A percentile compares a stretch with the other conserved stretches of the same genome.
Evolutionary conservation across 2,329 filamentous ascomycete species (phyloP).

Genomic region (Macrophomina tecta): DNA sequence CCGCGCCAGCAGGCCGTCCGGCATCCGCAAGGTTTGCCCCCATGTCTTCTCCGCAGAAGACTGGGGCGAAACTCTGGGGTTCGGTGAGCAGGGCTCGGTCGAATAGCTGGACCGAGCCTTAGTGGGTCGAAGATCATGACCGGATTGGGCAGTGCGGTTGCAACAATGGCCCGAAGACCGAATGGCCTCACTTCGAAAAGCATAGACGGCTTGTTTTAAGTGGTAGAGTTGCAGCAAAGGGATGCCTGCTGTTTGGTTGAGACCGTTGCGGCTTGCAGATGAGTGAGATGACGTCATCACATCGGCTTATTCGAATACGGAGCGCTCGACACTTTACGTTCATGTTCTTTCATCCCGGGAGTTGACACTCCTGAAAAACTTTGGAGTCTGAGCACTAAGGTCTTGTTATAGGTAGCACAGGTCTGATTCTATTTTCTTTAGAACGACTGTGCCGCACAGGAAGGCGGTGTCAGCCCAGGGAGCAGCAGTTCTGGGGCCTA

Average conservation of each 20-base stretch:
- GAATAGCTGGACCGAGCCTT: not conserved
- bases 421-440: too few species aligned
- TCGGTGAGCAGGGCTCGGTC: not conserved
- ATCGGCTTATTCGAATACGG: not conserved
- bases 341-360: too few species aligned
- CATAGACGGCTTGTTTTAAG: not conserved
- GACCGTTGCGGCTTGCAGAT: not conserved
- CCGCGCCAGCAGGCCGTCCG: slow-evolving; percentile 3
- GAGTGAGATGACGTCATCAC: slow-evolving; percentile 5
- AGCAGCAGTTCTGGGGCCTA: too few species aligned
- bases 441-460: too few species aligned
- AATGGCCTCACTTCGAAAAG: not conserved
- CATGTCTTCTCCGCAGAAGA: slow-evolving; percentile 21
- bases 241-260: not conserved
- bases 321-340: not conserved
- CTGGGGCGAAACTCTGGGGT: slow-evolving; percentile 13
- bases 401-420: too few species aligned
- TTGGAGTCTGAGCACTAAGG: too few species aligned
- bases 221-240: not conserved
- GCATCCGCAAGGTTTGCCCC: slow-evolving; percentile 9
- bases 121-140: not conserved
- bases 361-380: too few species aligned
- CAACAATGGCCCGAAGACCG: slow-evolving; percentile 13
- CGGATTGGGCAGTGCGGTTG: not conserved
- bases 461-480: too few species aligned